phyloP scores from a whole-genome alignment of 257 asterid species.

The Solanum sitiens region DNA sequence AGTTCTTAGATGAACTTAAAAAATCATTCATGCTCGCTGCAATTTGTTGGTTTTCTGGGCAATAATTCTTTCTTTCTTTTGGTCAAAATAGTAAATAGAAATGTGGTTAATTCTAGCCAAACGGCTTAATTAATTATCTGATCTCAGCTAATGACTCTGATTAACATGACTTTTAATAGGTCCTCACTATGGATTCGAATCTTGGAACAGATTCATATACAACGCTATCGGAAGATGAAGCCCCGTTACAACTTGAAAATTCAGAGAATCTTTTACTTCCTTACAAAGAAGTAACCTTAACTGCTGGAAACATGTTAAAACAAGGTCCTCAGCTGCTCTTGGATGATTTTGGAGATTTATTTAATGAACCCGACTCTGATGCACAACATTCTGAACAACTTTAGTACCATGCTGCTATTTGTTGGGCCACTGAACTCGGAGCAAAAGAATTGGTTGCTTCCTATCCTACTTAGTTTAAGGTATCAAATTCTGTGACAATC shows the following conservation, averaged over 20 bases:
- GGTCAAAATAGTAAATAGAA: too few species aligned
- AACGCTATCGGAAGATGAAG: constrained; percentile 21
- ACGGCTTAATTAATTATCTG: too few species aligned
- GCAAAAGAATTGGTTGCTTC: background rate
- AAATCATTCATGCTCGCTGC: too few species aligned
- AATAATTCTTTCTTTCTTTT: too few species aligned
- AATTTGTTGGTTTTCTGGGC: too few species aligned
- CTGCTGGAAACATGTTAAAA: background rate
- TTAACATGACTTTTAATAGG: background rate
- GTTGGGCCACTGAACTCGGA: background rate
- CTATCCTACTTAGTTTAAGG: background rate
- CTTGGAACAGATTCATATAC: constrained; percentile 16
- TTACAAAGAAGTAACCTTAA: background rate
- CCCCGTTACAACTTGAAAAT: background rate
- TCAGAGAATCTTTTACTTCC: background rate
- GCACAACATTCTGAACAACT: background rate
- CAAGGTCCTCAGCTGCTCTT: background rate
- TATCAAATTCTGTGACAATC: background rate
- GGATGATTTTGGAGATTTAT: background rate
- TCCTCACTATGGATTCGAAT: constrained; percentile 13
- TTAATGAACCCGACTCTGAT: background rate
- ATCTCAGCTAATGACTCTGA: too few species aligned
- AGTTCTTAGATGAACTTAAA: too few species aligned
- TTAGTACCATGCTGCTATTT: background rate
- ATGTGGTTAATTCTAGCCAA: too few species aligned